Percentiles rank a stretch among this genome's conserved stretches.
phyloP scores from a whole-genome alignment of 177 flowering plant genomes.

The Vitis hybrid region DNA sequence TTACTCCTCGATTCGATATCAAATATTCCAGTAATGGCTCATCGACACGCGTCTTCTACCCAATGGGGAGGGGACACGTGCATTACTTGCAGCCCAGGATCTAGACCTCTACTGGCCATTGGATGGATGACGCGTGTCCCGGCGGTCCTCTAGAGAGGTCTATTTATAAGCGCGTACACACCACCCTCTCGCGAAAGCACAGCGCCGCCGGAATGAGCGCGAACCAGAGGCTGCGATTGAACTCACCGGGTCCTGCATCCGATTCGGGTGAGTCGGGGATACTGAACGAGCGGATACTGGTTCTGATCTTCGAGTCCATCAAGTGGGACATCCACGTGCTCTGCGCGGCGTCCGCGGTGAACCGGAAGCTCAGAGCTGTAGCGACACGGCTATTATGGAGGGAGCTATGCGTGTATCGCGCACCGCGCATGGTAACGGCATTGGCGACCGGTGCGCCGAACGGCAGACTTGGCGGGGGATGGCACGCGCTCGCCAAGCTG shows the following conservation, averaged over 20 bases:
- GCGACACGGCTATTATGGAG: slow-evolving; percentile 74
- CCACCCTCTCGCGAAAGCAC: not conserved
- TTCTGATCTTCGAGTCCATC: slow-evolving; percentile 53
- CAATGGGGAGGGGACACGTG: slow-evolving; percentile 8
- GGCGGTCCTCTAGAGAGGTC: not conserved
- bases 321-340: slow-evolving; percentile 68
- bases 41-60: slow-evolving; percentile 13
- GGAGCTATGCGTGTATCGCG: slow-evolving; percentile 60
- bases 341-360: slow-evolving; percentile 61
- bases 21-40: not conserved
- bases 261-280: slow-evolving; percentile 47
- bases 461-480: slow-evolving; percentile 54
- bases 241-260: slow-evolving; percentile 16
- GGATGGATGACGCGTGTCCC: not conserved
- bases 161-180: not conserved
- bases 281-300: slow-evolving; percentile 61
- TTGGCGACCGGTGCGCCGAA: slow-evolving; percentile 36
- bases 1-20: not conserved
- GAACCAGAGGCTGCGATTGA: slow-evolving; percentile 22
- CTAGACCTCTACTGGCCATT: not conserved
- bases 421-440: slow-evolving; percentile 55
- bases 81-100: not conserved
- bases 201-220: slow-evolving; percentile 17
- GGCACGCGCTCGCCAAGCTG: slow-evolving; percentile 79
- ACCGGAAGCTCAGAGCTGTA: slow-evolving; percentile 65